Conservation (phyloP, 2,329 filamentous ascomycete species). For the Xylaria hypoxylon region DNA sequence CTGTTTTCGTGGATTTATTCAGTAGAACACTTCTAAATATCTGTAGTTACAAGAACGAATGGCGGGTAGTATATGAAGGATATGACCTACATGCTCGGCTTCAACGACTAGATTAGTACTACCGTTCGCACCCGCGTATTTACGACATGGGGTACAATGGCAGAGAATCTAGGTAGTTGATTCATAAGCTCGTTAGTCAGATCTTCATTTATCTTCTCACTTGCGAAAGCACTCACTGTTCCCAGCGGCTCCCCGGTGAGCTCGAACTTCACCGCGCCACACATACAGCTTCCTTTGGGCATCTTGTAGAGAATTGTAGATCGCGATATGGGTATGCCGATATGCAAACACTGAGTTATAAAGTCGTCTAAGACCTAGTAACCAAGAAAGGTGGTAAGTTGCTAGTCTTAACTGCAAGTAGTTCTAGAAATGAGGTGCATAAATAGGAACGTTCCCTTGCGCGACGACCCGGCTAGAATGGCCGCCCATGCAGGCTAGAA, state of each 20-base stretch:
- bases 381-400: not conserved
- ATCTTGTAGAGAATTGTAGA: conserved; percentile 3
- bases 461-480: too few relatives aligned
- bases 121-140: conserved; percentile 31
- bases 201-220: not conserved
- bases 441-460: too few relatives aligned
- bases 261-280: conserved; percentile 30
- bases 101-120: conserved; percentile 32
- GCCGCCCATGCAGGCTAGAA: too few relatives aligned
- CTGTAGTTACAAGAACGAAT: not conserved
- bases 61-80: too few relatives aligned
- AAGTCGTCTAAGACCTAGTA: not conserved
- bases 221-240: conserved; percentile 14
- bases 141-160: conserved; percentile 29
- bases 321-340: not conserved
- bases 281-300: conserved; percentile 31
- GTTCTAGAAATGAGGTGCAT: too few relatives aligned
- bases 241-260: conserved; percentile 26
- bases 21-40: not conserved
- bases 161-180: conserved; percentile 22
- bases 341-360: not conserved
- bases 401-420: too few relatives aligned
- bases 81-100: conserved; percentile 22
- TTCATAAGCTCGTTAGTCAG: not conserved
- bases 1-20: conserved; percentile 1